A percentile compares a stretch with the other conserved stretches of the same genome.
Conservation (phyloP, 495 filamentous ascomycete species). For the Xylaria flabelliformis region DNA sequence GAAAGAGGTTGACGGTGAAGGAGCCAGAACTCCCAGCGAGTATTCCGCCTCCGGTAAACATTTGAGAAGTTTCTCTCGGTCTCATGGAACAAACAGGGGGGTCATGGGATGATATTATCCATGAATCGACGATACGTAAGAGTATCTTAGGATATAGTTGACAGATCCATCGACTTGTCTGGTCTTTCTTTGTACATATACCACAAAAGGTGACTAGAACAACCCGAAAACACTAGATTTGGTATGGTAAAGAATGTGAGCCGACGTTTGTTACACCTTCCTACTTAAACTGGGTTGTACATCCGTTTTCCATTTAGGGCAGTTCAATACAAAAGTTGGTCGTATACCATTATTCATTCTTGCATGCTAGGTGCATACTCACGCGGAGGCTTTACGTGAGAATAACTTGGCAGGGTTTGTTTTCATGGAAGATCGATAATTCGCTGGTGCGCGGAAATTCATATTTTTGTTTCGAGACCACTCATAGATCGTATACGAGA, state of each 20-base stretch:
- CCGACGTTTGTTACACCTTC: neutral
- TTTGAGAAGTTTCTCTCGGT: neutral
- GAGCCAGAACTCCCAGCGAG: conserved; percentile 27
- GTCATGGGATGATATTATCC: neutral
- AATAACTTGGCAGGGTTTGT: neutral
- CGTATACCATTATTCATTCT: neutral
- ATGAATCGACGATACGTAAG: neutral
- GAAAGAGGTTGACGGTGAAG: conserved; percentile 45
- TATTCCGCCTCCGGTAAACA: conserved; percentile 32
- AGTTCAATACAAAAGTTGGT: conserved; percentile 8
- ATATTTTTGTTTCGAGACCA: neutral
- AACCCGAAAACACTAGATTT: neutral
- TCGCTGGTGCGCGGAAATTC: neutral
- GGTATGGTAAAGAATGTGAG: neutral
- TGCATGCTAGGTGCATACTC: conserved; percentile 10
- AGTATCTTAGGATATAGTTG: neutral
- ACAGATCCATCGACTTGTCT: neutral
- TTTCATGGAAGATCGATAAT: neutral
- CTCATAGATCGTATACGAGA: neutral
- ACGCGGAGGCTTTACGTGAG: neutral
- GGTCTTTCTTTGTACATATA: neutral
- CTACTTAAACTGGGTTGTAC: neutral
- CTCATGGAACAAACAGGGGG: neutral
- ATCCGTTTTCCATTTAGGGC: neutral
- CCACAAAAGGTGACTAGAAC: neutral